These are phyloP conservation scores for Eucalyptus coolabah DNA, from an alignment of 345 rosid genomes.

Conservation along the genomic window DNA sequence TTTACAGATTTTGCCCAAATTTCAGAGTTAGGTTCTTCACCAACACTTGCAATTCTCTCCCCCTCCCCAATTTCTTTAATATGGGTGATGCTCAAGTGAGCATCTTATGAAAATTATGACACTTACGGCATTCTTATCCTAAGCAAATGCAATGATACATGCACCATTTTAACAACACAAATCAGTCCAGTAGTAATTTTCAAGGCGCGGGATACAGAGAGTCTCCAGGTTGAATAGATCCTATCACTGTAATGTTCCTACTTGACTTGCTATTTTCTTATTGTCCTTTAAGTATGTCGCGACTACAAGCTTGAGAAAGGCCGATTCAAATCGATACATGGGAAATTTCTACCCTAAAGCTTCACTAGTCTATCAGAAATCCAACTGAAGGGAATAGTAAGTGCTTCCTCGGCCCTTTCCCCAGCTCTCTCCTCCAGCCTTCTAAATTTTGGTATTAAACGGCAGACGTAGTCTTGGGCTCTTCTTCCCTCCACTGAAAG, in stretches of 20 bases:
- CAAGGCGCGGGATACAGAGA: neutral
- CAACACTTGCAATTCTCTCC: too few species aligned
- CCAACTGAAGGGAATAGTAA: constrained; percentile 66
- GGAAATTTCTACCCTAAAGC: constrained; percentile 13
- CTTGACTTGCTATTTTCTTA: neutral
- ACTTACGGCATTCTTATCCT: neutral
- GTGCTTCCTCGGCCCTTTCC: constrained; percentile 46
- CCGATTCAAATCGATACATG: neutral
- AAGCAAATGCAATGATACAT: neutral
- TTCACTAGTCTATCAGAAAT: constrained; percentile 51
- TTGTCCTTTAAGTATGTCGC: neutral
- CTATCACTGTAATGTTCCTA: neutral
- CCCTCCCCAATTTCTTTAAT: too few species aligned
- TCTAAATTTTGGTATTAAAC: constrained; percentile 51
- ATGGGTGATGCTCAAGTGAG: too few species aligned
- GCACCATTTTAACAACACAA: neutral
- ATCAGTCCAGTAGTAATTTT: neutral
- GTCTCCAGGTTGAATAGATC: neutral
- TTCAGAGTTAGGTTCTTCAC: too few species aligned
- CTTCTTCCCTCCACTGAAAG: constrained; percentile 58
- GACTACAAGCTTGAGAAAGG: neutral
- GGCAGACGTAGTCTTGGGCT: constrained; percentile 74
- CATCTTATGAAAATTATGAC: too few species aligned
- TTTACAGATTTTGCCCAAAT: too few species aligned
- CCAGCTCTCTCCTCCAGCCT: constrained; percentile 75